Conservation (phyloP, 2,329 filamentous ascomycete genomes). For the Penicillium sp. region DNA sequence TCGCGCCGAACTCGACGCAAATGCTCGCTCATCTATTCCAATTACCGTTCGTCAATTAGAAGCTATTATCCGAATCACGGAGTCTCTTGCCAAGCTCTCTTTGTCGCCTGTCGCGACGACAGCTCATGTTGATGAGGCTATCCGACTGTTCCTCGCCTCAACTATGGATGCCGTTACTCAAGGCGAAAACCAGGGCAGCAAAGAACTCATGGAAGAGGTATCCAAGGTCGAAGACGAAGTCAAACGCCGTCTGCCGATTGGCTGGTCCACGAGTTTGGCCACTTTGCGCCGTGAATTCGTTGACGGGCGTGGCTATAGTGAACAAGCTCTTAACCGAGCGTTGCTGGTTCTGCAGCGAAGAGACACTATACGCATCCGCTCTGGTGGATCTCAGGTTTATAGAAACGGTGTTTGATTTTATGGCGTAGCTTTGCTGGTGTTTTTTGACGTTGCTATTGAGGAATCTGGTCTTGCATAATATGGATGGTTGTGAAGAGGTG, state of each 20-base stretch:
- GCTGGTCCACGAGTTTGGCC: conserved; percentile 88
- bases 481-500: conserved; percentile 7
- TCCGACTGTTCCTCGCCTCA: conserved; percentile 88
- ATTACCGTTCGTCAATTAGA: conserved; percentile 97
- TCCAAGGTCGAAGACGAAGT: conserved; percentile 84
- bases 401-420: conserved; percentile 40
- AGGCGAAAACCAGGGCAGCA: conserved; percentile 75
- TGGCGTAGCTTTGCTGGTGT: background rate
- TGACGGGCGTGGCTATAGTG: conserved; percentile 83
- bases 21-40: conserved; percentile 86
- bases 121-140: conserved; percentile 92
- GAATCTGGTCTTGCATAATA: conserved; percentile 10
- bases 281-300: conserved; percentile 88
- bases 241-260: conserved; percentile 80
- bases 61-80: conserved; percentile 94
- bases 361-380: conserved; percentile 61
- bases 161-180: conserved; percentile 98
- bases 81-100: conserved; percentile 87
- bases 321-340: conserved; percentile 78
- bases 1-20: conserved; percentile 82
- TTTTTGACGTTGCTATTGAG: background rate
- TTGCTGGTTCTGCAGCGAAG: conserved; percentile 80
- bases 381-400: conserved; percentile 48
- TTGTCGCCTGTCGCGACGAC: conserved; percentile 84
- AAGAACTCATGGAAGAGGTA: conserved; percentile 88